Evolutionary conservation across 2,329 filamentous ascomycete species (phyloP), one percentile per base, ranked within the genome.

Genomic region (Sporothrix euskadiensis): DNA sequence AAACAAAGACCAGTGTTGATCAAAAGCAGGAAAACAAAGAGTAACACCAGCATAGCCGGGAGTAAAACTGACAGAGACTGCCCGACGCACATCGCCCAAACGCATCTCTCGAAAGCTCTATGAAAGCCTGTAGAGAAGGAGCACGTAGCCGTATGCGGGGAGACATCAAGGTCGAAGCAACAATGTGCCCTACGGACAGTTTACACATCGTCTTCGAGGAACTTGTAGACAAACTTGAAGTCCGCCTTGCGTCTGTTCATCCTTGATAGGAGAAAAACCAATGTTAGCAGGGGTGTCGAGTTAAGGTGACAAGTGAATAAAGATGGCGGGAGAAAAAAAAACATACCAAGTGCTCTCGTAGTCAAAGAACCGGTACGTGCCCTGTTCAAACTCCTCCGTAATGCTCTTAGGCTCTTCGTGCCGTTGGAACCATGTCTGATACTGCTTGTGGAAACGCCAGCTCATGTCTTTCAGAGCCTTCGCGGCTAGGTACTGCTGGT

Each of bases 401-500:
- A 99, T 99, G 78, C 91, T 94, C 86, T 99, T 99, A 22, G 96
- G 96, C 84, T 99, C 96, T 80, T 99, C 96, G 78, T 99, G 96
- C 70, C 96, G 89, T 83, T 99, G 96, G 80, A 99, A 99, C 96
- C 96, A 99, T 0, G 96, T 99, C 82, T 97, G 96, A 81, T 99
- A 99, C 82, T 98, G 96, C 86, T 99, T 99, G 84, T 99, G 96
- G 82, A 99, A 99, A 73, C 96, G 89, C 96, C 96, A 99, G 82
- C 94, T 98, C 83, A 99, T 96, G 77, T 95, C 93, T 84, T 99
- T 99, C 71, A 99, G 85, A n/a, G 96, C 94, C 83, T 97, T 97
- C 16, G 96, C 96, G 1, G 96, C 94, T 74, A 98, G 87, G 80
- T 94, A 98, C 81, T 99, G 96, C 81, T 98, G 94, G 78, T 97